Evolutionary conservation across 257 asterid species (phyloP).

Genomic region (Solanum appendiculatum): DNA sequence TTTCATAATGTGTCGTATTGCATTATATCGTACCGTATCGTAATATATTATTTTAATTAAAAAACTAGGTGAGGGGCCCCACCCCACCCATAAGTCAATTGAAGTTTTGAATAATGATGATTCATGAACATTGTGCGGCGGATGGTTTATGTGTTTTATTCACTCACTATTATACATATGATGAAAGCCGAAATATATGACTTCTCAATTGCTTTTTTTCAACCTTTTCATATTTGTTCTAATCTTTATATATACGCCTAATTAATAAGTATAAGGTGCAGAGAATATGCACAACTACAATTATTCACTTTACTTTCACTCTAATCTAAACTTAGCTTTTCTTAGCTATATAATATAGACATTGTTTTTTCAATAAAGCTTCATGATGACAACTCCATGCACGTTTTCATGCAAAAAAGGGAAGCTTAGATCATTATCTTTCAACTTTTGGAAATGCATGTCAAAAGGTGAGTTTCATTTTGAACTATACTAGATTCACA

Average conservation of each 20-base stretch:
- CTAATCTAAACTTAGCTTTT: neutral
- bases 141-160: neutral
- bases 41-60: neutral
- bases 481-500: neutral
- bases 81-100: neutral
- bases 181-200: constrained; percentile 22
- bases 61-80: neutral
- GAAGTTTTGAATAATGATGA: neutral
- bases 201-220: neutral
- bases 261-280: neutral
- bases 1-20: neutral
- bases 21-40: neutral
- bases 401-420: neutral
- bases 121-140: neutral
- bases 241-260: neutral
- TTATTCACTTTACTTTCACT: neutral
- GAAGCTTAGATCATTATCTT: neutral
- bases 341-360: neutral
- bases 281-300: neutral
- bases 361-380: neutral
- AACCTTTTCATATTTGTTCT: neutral
- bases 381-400: neutral
- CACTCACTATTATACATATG: neutral
- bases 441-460: constrained; percentile 36
- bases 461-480: constrained; percentile 21